A percentile compares a stretch with the other conserved stretches of the same genome.
Conservation (phyloP, 495 filamentous ascomycete species). For the Aspergillus sclerotioniger region DNA sequence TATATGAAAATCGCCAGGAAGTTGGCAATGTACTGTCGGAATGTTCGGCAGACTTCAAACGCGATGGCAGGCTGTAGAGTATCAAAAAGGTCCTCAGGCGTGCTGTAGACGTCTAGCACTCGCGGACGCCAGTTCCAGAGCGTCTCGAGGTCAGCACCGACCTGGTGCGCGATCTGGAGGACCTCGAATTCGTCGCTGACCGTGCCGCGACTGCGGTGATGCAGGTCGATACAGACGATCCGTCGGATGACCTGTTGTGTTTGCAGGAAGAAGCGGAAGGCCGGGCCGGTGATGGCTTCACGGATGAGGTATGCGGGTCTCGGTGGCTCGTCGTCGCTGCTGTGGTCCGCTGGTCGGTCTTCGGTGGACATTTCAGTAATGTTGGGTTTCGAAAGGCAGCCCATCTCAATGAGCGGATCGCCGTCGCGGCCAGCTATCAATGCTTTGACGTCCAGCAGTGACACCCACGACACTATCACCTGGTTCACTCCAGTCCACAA, state of each 20-base stretch:
- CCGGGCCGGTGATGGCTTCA: constrained; percentile 34
- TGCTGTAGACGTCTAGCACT: constrained; percentile 36
- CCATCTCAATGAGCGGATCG: constrained; percentile 36
- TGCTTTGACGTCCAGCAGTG: constrained; percentile 41
- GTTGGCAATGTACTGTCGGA: constrained; percentile 39
- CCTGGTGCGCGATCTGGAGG: constrained; percentile 40
- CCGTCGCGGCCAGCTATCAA: constrained; percentile 42
- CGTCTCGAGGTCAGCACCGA: constrained; percentile 39
- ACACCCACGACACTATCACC: constrained; percentile 37
- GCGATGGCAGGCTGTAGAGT: constrained; percentile 29
- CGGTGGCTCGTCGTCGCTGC: constrained; percentile 13
- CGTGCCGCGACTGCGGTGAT: constrained; percentile 42
- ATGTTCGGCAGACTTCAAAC: constrained; percentile 31
- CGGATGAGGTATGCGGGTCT: constrained; percentile 36
- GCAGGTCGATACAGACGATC: constrained; percentile 39
- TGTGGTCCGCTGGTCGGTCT: constrained; percentile 1
- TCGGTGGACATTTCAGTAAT: not conserved
- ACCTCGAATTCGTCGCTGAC: constrained; percentile 44
- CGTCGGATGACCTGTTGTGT: constrained; percentile 39
- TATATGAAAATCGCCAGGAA: constrained; percentile 45
- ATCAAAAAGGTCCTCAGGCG: constrained; percentile 25
- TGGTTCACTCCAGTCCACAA: constrained; percentile 32
- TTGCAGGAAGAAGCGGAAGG: constrained; percentile 35
- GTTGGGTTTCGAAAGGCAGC: constrained; percentile 15
- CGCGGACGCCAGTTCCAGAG: constrained; percentile 37